Base-by-base conservation (phyloP, 495 filamentous ascomycete genomes). In the Glutinoglossum americanum region DNA sequence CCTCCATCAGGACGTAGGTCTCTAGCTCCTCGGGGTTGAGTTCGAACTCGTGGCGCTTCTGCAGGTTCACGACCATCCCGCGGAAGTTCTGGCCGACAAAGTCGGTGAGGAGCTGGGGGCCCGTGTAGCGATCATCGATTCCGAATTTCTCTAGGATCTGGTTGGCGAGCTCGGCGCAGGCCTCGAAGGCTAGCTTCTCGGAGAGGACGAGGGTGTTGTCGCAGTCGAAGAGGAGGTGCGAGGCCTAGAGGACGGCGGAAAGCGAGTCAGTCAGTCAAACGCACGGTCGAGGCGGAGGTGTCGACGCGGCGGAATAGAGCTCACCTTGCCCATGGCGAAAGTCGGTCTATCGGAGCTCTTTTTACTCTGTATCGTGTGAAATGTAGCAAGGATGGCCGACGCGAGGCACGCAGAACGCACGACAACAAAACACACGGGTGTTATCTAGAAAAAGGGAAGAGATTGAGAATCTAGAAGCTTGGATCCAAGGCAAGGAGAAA, bases 31-130 rank as follows among this genome's bases (percentile, higher is more conserved):
- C 80, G 25, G 73, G 65, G 3, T 68, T 62, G 70, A 94, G 74
- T 37, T 74, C 70, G 70, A 94, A 89, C 62, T 73, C 70, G 74
- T 82, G 84, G 69, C 87, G 89, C 67, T 78, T 72, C 70, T 86
- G 81, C 57, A 94, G 77, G 59, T 77, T 80, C 47, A 74, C 60
- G 70, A 86, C 76, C 88, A 94, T 94, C 67, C 87, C 86, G 62
- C 89, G 88, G 78, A 96, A 96, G 76, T 94, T 94, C 68, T 90
- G 85, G 63, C 89, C 89, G 67, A 94, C 89, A 65, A 94, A 96
- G 71, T 94, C 87, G 60, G 74, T 69, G 70, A 94, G 82, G 45
- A 96, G 83, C 65, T 79, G 68, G 11, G 79, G 76, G 61, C 81
- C 84, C 28, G 87, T 90, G 75, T 94, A 94, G 65, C 82, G 83